phyloP scores from a whole-genome alignment of 108 stramenopile species.

The Mayamaea pseudoterrestris region DNA sequence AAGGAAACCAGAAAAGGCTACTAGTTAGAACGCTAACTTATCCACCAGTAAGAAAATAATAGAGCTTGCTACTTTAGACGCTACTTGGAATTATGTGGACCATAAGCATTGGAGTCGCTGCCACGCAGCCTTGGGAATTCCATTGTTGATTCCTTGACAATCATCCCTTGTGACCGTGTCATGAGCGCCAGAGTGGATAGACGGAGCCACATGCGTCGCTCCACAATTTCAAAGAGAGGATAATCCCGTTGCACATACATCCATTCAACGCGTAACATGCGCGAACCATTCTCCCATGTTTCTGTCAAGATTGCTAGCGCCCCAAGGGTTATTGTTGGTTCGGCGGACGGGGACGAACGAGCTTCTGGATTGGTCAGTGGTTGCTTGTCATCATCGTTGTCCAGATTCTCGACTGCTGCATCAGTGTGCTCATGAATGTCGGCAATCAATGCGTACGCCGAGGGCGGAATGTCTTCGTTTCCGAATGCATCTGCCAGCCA shows the following conservation, averaged over 20 bases:
- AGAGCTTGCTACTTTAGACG: neutral
- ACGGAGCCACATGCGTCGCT: neutral
- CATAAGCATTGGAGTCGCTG: neutral
- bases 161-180: neutral
- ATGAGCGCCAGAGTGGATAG: neutral
- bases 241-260: slow-evolving; percentile 14
- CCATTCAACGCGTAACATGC: slow-evolving; percentile 24
- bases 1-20: slow-evolving; percentile 16
- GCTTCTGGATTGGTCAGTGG: too few relatives aligned
- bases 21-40: too few relatives aligned
- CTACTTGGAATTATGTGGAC: neutral
- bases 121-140: neutral
- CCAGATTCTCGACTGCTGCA: too few relatives aligned
- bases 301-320: slow-evolving; percentile 20
- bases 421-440: too few relatives aligned
- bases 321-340: slow-evolving; percentile 1
- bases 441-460: slow-evolving; percentile 17
- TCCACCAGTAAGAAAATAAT: neutral
- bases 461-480: slow-evolving; percentile 27
- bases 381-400: too few relatives aligned
- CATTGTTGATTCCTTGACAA: neutral
- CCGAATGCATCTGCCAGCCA: slow-evolving; percentile 30
- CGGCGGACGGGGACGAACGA: neutral
- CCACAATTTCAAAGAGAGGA: neutral
- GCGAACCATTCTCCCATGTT: slow-evolving; percentile 9